Conservation (phyloP, 1,284 basidiomycete species). For the Heterobasidion parviporum region DNA sequence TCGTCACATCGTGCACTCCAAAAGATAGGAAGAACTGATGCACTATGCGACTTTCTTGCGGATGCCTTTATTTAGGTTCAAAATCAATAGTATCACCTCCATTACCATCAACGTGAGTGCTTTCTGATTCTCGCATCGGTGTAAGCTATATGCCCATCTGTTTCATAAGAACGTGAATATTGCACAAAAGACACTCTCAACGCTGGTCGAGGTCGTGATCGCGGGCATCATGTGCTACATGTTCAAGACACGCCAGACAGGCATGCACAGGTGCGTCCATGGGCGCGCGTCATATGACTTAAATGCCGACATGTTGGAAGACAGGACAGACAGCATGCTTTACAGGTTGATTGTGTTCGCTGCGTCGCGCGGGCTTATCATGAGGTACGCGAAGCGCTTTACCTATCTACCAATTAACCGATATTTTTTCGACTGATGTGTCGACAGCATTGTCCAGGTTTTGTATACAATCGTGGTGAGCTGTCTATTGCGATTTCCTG, state of each 20-base stretch:
- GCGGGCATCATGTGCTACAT: background rate
- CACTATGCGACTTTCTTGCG: too few species aligned
- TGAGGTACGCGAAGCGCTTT: background rate
- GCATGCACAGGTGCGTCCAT: background rate
- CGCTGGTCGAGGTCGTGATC: constrained; percentile 1
- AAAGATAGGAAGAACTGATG: too few species aligned
- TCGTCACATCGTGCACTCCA: too few species aligned
- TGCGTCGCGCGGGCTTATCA: background rate
- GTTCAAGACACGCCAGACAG: background rate
- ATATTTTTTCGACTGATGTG: background rate
- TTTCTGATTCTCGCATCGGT: background rate
- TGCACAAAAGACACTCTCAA: background rate
- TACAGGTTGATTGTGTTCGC: background rate
- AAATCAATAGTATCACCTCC: background rate
- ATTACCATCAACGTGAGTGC: background rate
- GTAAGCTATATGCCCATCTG: background rate
- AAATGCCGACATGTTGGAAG: background rate
- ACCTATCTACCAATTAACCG: background rate
- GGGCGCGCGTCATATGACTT: background rate
- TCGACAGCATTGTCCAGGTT: background rate
- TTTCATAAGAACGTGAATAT: background rate
- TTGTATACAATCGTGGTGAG: background rate
- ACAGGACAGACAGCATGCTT: constrained; percentile 4
- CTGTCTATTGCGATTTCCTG: background rate
- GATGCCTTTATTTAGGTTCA: background rate